Evolutionary conservation across 2,329 filamentous ascomycete species (phyloP), one percentile per base, ranked within the genome.

Genomic region (Aplosporella prunicola): DNA sequence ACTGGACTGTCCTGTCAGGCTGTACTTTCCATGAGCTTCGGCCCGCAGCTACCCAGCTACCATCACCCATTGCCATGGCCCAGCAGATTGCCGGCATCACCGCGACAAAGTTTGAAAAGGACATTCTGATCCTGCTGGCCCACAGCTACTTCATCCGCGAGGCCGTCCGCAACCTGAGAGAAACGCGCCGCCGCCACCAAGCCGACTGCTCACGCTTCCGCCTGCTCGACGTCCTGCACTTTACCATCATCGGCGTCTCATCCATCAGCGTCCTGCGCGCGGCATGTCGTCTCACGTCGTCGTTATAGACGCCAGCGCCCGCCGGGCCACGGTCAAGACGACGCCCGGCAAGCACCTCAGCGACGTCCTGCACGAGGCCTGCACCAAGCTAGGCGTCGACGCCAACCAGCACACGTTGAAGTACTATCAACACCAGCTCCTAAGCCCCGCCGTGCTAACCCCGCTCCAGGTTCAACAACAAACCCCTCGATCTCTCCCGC

Each of bases 331-430:
- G 27, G 71, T 98, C 60, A 93, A 93, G 61, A 88, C 91, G 39
- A 81, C 72, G 0, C 86, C 87, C 0, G 72, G 73, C 39, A 94
- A 80, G 45, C 82, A 85, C 50, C 66, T 98, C 49, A 81, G 81
- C 41, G 88, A 95, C 55, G 74, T 98, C 2, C 70, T 94, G 13
- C 76, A 85, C 44, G 82, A 96, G 60, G 89, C 89, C 30, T 96
- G 89, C 58, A 69, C 70, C 48, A 93, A 89, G 65, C 74, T 94
- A 48, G 79, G 78, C 42, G 63, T 89, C 20, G 68, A 78, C 42
- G 68, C 80, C 20, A 78, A 80, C 46, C 80, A 82, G 45, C 91
- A 83, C 62, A 74, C 80, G 15, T 64, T 98, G 41, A 96, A 93
- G 82, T 89, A 65, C 52, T 64, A 20, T 23, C 11, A 25, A 14